Evolutionary conservation across 345 rosid species (phyloP), one percentile per base, ranked within the genome.

Genomic region (Psidium guajava): DNA sequence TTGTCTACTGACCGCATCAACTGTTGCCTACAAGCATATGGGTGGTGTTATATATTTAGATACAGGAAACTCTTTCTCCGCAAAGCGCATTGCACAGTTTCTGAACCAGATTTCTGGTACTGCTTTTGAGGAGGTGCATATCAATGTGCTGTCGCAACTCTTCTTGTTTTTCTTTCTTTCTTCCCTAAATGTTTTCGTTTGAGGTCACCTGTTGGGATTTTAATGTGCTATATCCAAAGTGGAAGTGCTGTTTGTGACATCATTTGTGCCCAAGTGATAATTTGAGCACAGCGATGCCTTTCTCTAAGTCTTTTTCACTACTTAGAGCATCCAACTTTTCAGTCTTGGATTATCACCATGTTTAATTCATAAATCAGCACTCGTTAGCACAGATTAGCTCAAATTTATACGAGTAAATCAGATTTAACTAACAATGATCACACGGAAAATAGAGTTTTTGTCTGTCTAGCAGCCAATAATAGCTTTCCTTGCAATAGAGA

Each of bases 1-100:
- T 90, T 96, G 99, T 86, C 90, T 96, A 80, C 92, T 85, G 88
- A 88, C 92, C 85, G 92, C 97, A 47, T 87, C 97, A 44, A 88
- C 74, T 84, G 92, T 94, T 82, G 95, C 97, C 36, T 89, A 82
- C 84, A 90, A 85, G 82, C 84, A 91, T 86, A 82, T 11, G 20
- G 94, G 95, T 18, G 52, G 84, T 28, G 94, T 94, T 81, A 86
- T 91, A 51, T 95, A 94, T 85, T 3, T 96, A 64, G 98, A 96
- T 88, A 95, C 99, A 12, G 91, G 98, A 77, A 94, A 94, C 91
- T 92, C 99, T 6, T 96, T 95, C 91, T 96, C 98, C 6, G 90
- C 97, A 42, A 92, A 86, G 86, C 92, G 95, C 52, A 88, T 93
- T 83, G 90, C 92, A 82, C 90, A 89, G 28, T 92, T 92, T 81